Evolutionary conservation across 2,329 filamentous ascomycete genomes (phyloP).

Genomic region (Ascochyta pisi): DNA sequence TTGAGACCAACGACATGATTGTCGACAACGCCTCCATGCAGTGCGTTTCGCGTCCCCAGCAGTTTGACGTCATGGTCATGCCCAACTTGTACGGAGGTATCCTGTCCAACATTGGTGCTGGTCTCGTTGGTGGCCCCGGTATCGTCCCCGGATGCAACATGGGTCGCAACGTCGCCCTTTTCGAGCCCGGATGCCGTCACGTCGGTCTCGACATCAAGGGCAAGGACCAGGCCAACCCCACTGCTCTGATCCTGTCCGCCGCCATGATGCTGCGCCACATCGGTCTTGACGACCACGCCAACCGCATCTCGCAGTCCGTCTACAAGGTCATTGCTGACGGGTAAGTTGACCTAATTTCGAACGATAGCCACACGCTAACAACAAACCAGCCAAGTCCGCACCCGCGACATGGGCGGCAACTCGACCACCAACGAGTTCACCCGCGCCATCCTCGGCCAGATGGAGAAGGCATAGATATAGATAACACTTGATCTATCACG

Average conservation of each 20-base stretch:
- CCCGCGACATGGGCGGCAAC: slow-evolving; percentile 93
- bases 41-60: slow-evolving; percentile 92
- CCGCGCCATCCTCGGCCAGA: slow-evolving; percentile 89
- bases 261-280: slow-evolving; percentile 98
- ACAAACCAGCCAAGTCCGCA: slow-evolving; percentile 75
- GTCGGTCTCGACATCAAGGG: slow-evolving; percentile 99
- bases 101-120: slow-evolving; percentile 97
- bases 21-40: slow-evolving; percentile 99
- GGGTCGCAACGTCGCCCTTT: slow-evolving; percentile 96
- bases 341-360: slow-evolving; percentile 58
- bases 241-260: slow-evolving; percentile 90
- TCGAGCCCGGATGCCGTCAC: slow-evolving; percentile 98
- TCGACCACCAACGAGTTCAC: slow-evolving; percentile 95
- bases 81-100: slow-evolving; percentile 99
- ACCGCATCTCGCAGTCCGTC: slow-evolving; percentile 91
- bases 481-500: slow-evolving; percentile 24
- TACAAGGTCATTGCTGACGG: slow-evolving; percentile 87
- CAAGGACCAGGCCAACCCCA: slow-evolving; percentile 99
- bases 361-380: slow-evolving; percentile 35
- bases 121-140: slow-evolving; percentile 94
- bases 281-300: slow-evolving; percentile 96
- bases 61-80: slow-evolving; percentile 99
- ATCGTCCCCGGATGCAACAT: slow-evolving; percentile 99
- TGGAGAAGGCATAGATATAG: slow-evolving; percentile 67
- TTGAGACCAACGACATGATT: slow-evolving; percentile 99